phyloP scores from a whole-genome alignment of 2,329 filamentous ascomycete genomes.

The Paraconiothyrium brasiliense region DNA sequence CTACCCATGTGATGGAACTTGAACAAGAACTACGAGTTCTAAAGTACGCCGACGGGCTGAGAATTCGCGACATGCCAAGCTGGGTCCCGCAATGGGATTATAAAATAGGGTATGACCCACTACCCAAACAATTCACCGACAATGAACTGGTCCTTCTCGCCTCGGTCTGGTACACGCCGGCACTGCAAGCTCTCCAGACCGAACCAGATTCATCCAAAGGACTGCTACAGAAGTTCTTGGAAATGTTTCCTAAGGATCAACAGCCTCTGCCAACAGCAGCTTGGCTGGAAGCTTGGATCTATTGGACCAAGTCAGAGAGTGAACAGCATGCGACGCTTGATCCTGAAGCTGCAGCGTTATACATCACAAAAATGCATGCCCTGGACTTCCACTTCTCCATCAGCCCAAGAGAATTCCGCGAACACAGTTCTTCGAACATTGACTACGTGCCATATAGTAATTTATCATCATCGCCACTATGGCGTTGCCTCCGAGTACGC shows the following conservation, averaged over 20 bases:
- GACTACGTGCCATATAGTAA: too few relatives aligned
- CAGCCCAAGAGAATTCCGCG: not conserved
- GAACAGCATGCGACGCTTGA: not conserved
- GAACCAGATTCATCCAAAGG: not conserved
- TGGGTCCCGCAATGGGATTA: constrained; percentile 23
- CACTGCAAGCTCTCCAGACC: not conserved
- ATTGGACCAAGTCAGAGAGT: not conserved
- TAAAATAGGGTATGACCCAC: constrained; percentile 9
- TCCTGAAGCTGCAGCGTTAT: constrained; percentile 3
- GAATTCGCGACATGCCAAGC: not conserved
- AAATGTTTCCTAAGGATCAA: not conserved
- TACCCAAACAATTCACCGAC: constrained; percentile 7
- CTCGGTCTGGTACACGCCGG: not conserved
- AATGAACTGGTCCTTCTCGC: not conserved
- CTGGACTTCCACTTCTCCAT: constrained; percentile 5
- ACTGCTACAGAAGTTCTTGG: not conserved
- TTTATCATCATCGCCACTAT: too few relatives aligned
- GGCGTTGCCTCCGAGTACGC: constrained; percentile 14
- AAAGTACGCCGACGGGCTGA: constrained; percentile 11
- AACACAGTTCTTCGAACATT: too few relatives aligned
- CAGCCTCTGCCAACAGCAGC: not conserved
- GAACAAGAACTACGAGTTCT: constrained; percentile 13
- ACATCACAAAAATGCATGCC: constrained; percentile 4
- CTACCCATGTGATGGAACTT: constrained; percentile 10
- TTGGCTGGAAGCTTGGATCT: constrained; percentile 6